Evolutionary conservation across 2,329 filamentous ascomycete species (phyloP).

Genomic region (Epichloe amarillans): DNA sequence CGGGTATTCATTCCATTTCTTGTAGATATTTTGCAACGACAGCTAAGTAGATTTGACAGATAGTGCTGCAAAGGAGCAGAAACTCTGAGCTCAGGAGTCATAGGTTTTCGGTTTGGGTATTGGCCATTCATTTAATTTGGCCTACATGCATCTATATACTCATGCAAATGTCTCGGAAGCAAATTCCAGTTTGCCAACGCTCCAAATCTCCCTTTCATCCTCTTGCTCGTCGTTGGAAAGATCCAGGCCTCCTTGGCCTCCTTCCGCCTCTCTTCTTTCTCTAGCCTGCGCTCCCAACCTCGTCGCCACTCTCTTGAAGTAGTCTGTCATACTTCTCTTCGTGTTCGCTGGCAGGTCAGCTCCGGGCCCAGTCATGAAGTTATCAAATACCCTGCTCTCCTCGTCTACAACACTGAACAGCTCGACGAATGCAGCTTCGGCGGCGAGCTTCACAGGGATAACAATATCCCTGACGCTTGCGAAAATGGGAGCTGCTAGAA

Average conservation of each 20-base stretch:
- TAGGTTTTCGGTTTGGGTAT: neutral
- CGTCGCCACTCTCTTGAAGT: constrained; percentile 87
- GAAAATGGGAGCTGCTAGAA: constrained; percentile 77
- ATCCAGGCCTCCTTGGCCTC: constrained; percentile 73
- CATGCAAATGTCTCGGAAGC: constrained; percentile 44
- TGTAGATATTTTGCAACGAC: neutral
- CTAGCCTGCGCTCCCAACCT: constrained; percentile 75
- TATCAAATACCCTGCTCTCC: constrained; percentile 76
- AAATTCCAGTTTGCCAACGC: constrained; percentile 78
- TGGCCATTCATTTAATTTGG: neutral
- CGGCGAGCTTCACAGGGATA: constrained; percentile 89
- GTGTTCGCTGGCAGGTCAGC: constrained; percentile 54
- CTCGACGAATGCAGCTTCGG: constrained; percentile 85
- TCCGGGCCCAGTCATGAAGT: constrained; percentile 63
- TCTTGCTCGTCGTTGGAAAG: constrained; percentile 84
- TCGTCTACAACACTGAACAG: constrained; percentile 84
- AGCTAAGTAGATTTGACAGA: neutral
- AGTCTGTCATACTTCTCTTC: constrained; percentile 88
- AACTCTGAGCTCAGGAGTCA: neutral
- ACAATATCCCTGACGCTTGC: constrained; percentile 79
- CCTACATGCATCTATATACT: neutral
- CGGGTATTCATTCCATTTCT: neutral
- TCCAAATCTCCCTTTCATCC: constrained; percentile 93
- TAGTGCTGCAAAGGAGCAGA: neutral
- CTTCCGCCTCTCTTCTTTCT: constrained; percentile 83